These are phyloP conservation scores for Thamnidium elegans DNA, from an alignment of 192 early-diverging fungal genomes.

Conservation along the genomic window DNA sequence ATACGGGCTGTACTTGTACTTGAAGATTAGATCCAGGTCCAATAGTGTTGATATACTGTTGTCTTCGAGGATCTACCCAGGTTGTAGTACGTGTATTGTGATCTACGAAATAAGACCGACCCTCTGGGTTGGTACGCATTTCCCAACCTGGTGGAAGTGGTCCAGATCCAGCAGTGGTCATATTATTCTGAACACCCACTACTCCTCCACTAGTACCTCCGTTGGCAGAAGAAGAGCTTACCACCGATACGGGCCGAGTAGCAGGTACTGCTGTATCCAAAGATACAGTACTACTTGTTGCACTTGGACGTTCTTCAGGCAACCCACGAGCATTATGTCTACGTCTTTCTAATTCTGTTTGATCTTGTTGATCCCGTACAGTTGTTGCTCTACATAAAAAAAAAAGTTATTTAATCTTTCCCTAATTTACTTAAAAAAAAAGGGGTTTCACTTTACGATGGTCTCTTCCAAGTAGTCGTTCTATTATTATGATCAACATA, in stretches of 20 bases:
- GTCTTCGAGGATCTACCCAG: constrained; percentile 85
- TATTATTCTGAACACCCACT: constrained; percentile 41
- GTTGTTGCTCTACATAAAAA: constrained; percentile 14
- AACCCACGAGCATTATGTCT: constrained; percentile 81
- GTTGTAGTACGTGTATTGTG: constrained; percentile 88
- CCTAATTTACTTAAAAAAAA: background rate
- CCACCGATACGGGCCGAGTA: constrained; percentile 20
- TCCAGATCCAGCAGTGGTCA: constrained; percentile 65
- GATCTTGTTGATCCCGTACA: constrained; percentile 46
- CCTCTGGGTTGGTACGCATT: constrained; percentile 74
- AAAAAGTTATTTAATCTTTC: background rate
- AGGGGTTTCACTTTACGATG: constrained; percentile 27
- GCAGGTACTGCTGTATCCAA: background rate
- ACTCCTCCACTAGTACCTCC: constrained; percentile 2
- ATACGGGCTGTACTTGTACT: constrained; percentile 69
- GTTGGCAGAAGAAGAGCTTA: constrained; percentile 6
- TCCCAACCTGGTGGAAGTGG: constrained; percentile 84
- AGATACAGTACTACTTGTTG: constrained; percentile 16
- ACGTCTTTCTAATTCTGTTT: constrained; percentile 72
- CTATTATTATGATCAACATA: constrained; percentile 98
- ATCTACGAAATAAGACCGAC: constrained; percentile 85
- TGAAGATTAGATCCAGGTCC: constrained; percentile 53
- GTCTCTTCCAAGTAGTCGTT: constrained; percentile 89
- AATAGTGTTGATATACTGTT: constrained; percentile 56
- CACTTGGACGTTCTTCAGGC: constrained; percentile 58